Percentiles rank a stretch among this genome's conserved stretches.
Conservation (phyloP, 2,329 filamentous ascomycete genomes). For the Coniochaeta sp. region DNA sequence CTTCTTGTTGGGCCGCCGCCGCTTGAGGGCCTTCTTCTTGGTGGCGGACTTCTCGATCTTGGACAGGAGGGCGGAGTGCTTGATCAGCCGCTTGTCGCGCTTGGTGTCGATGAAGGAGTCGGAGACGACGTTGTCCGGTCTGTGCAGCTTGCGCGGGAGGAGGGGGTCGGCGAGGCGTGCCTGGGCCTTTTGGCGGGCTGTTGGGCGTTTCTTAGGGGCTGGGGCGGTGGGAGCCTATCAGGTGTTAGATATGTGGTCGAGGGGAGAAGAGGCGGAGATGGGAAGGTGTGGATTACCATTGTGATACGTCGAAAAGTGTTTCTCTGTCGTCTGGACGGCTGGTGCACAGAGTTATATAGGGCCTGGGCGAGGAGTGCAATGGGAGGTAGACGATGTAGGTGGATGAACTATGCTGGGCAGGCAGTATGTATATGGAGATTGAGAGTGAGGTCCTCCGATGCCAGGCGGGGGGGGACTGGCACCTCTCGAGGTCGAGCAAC, state of each 20-base stretch:
- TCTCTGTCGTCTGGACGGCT: too few relatives aligned
- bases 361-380: background rate
- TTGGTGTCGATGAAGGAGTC: conserved; percentile 65
- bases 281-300: conserved; percentile 4
- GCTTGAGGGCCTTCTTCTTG: conserved; percentile 46
- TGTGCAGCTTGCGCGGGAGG: conserved; percentile 44
- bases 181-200: conserved; percentile 48
- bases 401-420: background rate
- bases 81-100: conserved; percentile 74
- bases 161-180: conserved; percentile 43
- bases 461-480: background rate
- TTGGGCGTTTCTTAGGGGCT: conserved; percentile 38
- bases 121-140: conserved; percentile 39
- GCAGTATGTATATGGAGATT: background rate
- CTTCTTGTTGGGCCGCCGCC: conserved; percentile 66
- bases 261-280: conserved; percentile 11
- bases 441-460: background rate
- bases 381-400: background rate
- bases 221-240: conserved; percentile 7
- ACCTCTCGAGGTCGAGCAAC: background rate
- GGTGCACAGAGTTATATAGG: background rate
- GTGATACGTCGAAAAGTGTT: too few relatives aligned
- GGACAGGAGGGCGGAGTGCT: conserved; percentile 71
- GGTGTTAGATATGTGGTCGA: background rate
- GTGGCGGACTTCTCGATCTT: conserved; percentile 57